A percentile compares a stretch with the other conserved stretches of the same genome.
Conservation (phyloP, 371 early-diverging fungal genomes). For the Syncephalastrum racemosum region DNA sequence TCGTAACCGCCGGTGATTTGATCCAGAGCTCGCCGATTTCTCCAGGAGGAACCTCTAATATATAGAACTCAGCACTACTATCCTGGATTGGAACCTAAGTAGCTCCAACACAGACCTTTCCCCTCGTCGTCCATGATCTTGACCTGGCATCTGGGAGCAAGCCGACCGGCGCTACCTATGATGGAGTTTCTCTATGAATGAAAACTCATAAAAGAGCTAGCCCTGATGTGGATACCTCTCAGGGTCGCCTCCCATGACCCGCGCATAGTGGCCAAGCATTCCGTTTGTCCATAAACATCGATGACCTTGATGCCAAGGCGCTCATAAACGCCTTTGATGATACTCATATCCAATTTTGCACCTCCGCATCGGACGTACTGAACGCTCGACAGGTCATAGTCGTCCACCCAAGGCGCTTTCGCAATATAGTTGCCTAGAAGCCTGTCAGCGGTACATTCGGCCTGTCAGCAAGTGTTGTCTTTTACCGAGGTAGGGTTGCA, state of each 20-base stretch:
- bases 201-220: conserved; percentile 16
- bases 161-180: conserved; percentile 67
- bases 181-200: conserved; percentile 4
- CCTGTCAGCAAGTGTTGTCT: conserved; percentile 35
- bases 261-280: conserved; percentile 13
- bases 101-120: conserved; percentile 29
- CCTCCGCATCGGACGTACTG: no score
- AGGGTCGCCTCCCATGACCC: no score
- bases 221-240: conserved; percentile 25
- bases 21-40: conserved; percentile 74
- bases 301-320: conserved; percentile 15
- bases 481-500: conserved; percentile 86
- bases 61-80: no score
- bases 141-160: conserved; percentile 68
- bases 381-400: no score
- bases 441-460: conserved; percentile 32
- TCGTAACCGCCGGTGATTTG: conserved; percentile 64
- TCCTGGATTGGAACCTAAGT: no score
- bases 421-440: conserved; percentile 33
- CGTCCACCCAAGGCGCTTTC: no score
- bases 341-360: no score
- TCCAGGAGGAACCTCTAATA: conserved; percentile 51
- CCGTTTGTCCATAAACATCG: conserved; percentile 65
- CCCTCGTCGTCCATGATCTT: conserved; percentile 66
- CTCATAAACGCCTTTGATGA: no score